Base-by-base conservation (phyloP, 169 alveolate species). In the Eimeria praecox region DNA sequence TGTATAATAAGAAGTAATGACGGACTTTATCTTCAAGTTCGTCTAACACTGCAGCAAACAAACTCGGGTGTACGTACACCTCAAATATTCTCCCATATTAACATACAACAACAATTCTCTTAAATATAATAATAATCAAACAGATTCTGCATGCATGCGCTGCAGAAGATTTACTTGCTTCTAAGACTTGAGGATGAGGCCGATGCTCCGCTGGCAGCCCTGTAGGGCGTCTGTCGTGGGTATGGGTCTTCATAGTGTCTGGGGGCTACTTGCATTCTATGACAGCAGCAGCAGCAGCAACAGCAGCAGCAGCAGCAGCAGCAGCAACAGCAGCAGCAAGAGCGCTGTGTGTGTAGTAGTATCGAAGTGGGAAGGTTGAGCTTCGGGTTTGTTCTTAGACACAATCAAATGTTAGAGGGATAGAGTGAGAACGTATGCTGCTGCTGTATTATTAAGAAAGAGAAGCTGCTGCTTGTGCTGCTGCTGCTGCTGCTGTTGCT, bases 21-120 rank as follows among this genome's bases (percentile, higher is more conserved):
- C 96, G 96, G 42, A 71, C 94, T 62, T 94, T 94, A 30, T 94
- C 96, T 71, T 94, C 96, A n/a, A 78, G 94, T 14, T 94, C 91
- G 33, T 94, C 96, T 42, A 94, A 66, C 94, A 94, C 96, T 94
- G 46, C 35, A 22, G 42, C 44, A 87, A 27, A 59, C 38, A 75
- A 40, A 16, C 86, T 12, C 56, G 46, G n/a, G n/a, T n/a, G n/a
- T n/a, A n/a, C n/a, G n/a, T n/a, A n/a, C n/a, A n/a, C n/a, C n/a
- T n/a, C n/a, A n/a, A n/a, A n/a, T n/a, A n/a, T n/a, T n/a, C n/a
- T n/a, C n/a, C n/a, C n/a, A n/a, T n/a, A n/a, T n/a, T n/a, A n/a
- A n/a, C n/a, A n/a, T n/a, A n/a, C n/a, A 24, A 75, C 1, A 75
- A 9, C n/a, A 14, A 75, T 33, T 42, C 56, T 16, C 33, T 3